These are phyloP conservation scores for Kazachstania bromeliacearum DNA, from an alignment of 805 yeast genomes.

Conservation along the genomic window DNA sequence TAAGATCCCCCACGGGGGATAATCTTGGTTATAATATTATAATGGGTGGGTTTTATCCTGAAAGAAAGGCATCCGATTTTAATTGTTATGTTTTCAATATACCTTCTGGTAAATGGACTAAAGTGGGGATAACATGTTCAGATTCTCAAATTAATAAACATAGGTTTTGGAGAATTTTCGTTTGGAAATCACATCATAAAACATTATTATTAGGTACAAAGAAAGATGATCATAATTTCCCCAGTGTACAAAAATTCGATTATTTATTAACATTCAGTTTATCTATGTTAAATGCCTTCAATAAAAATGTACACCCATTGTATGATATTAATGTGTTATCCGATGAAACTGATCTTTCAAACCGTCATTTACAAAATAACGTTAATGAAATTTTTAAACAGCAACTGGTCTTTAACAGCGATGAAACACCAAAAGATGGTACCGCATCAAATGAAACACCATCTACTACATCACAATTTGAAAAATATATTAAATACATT, in stretches of 20 bases:
- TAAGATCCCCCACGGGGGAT: slow-evolving; percentile 52
- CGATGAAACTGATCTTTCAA: background rate
- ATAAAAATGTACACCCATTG: slow-evolving; percentile 10
- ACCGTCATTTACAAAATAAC: background rate
- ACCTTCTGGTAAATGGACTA: slow-evolving; percentile 45
- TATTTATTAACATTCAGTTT: slow-evolving; percentile 41
- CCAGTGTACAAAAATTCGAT: slow-evolving; percentile 36
- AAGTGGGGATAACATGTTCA: slow-evolving; percentile 44
- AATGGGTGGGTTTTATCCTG: slow-evolving; percentile 49
- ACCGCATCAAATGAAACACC: slow-evolving; percentile 5
- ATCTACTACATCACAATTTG: slow-evolving; percentile 34
- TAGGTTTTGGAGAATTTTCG: slow-evolving; percentile 56
- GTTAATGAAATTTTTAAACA: slow-evolving; percentile 5
- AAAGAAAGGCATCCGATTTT: slow-evolving; percentile 25
- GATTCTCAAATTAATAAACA: slow-evolving; percentile 45
- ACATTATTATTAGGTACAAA: slow-evolving; percentile 48
- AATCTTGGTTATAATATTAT: slow-evolving; percentile 58
- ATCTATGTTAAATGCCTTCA: slow-evolving; percentile 42
- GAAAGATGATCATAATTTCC: slow-evolving; percentile 17
- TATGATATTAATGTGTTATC: background rate
- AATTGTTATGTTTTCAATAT: slow-evolving; percentile 26
- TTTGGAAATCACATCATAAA: slow-evolving; percentile 73
- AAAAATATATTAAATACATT: slow-evolving; percentile 63
- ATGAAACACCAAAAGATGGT: background rate
- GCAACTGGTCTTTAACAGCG: slow-evolving; percentile 4